phyloP scores from a whole-genome alignment of 768 basidiomycete species.

The Termitomyces sp. region DNA sequence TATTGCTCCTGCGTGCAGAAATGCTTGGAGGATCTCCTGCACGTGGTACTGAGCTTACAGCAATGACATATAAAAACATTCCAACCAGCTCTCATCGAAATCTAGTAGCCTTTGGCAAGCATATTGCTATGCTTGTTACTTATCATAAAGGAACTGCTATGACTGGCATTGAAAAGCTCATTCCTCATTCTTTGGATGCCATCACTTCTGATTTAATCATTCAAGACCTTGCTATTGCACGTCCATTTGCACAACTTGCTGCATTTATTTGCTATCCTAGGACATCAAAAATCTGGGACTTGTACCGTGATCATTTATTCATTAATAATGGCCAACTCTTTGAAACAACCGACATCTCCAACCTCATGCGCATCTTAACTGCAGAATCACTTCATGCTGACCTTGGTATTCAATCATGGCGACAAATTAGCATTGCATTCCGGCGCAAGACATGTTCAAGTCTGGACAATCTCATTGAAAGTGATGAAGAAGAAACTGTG shows the following conservation, averaged over 20 bases:
- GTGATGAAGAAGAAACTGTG: background rate
- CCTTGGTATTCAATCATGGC: background rate
- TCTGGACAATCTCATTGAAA: background rate
- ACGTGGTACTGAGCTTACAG: background rate
- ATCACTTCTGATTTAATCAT: background rate
- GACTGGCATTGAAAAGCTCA: background rate
- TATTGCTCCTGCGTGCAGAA: background rate
- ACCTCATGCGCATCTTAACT: background rate
- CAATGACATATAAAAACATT: background rate
- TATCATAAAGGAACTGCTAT: background rate
- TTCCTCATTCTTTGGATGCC: background rate
- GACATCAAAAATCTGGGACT: rapidly evolving
- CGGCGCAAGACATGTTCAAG: background rate
- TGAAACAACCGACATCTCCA: background rate
- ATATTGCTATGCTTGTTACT: background rate
- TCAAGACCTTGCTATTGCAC: background rate
- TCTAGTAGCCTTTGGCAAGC: background rate
- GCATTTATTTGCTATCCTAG: background rate
- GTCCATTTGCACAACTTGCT: background rate
- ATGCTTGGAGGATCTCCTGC: background rate
- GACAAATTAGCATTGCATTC: background rate
- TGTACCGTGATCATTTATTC: background rate
- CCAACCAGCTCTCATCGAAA: background rate
- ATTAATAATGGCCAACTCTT: background rate
- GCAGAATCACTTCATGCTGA: background rate